Base-by-base conservation (phyloP, 2,329 filamentous ascomycete genomes). In the Talaromyces pinophilus region DNA sequence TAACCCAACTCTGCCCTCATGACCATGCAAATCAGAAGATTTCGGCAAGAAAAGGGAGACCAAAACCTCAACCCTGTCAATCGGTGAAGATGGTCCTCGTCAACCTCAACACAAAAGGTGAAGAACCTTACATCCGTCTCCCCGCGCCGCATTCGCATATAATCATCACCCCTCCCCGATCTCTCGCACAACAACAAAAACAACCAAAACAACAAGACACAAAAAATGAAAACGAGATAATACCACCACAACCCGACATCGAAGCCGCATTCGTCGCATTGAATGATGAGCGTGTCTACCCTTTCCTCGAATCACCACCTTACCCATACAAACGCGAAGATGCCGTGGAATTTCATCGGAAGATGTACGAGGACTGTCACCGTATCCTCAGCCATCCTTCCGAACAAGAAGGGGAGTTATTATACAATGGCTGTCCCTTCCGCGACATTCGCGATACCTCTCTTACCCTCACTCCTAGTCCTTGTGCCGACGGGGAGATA, bases 161-260 rank as follows among this genome's bases (percentile, higher is more conserved):
- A 46, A 74, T 74, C 62, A 68, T 75, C 64, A 74, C 73, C 13
- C 71, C 71, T 35, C 69, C 72, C 25, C 71, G 72, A 5, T 60
- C 60, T 17, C 11, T 30, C 30, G 6, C 25, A 25, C 40, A 44
- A 13, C 19, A 11, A 22, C 40, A 13, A 13, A 5, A 25, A 10
- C 15, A 19, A 19, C 19, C 19, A 19, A 19, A 22, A 8, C 10
- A 25, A 17, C 17, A 60, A 65, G 13, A n/a, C 8, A 11, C n/a
- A 48, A 57, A 42, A 22, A 15, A 17, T 10, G 38, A 17, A 28
- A 50, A 15, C 13, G 46, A 25, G 22, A 52, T 19, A 22, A 62
- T 8, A 19, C 38, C 59, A 17, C 63, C 59, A 52, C 40, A 28
- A 63, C 7, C 38, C n/a, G 67, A 73, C 42, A 64, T 72, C 28